Conservation (phyloP, 2,329 filamentous ascomycete species). For the Stachybotrys elegans region DNA sequence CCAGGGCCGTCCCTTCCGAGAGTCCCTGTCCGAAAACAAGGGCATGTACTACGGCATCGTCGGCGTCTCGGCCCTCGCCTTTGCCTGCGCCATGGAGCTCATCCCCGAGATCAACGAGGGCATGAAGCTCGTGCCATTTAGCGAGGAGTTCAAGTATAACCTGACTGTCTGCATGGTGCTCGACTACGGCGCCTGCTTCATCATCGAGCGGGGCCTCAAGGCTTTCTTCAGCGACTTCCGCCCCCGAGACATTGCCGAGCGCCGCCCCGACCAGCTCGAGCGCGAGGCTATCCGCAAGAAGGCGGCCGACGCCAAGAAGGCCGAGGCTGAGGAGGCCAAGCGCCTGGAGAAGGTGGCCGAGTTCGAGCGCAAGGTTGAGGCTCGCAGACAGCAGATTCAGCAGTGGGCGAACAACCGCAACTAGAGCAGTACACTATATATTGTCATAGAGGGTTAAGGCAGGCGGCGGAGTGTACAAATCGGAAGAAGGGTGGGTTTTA, state of each 20-base stretch:
- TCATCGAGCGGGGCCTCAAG: conserved; percentile 86
- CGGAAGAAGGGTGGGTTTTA: too few species aligned
- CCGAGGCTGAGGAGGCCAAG: conserved; percentile 46
- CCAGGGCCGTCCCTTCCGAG: conserved; percentile 95
- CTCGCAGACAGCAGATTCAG: conserved; percentile 42
- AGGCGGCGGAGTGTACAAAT: too few species aligned
- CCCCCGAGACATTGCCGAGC: conserved; percentile 86
- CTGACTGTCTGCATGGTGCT: conserved; percentile 81
- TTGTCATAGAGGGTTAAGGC: too few species aligned
- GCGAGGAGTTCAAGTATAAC: conserved; percentile 78
- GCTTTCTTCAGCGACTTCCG: conserved; percentile 81
- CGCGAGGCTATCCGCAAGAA: conserved; percentile 67
- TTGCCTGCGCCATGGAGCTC: conserved; percentile 91
- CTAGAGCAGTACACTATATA: too few species aligned
- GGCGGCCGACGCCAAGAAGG: conserved; percentile 45
- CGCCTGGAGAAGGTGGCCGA: conserved; percentile 50
- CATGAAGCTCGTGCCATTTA: conserved; percentile 89
- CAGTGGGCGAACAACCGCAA: too few species aligned
- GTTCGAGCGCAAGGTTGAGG: conserved; percentile 54
- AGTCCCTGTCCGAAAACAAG: conserved; percentile 90
- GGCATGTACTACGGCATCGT: conserved; percentile 98
- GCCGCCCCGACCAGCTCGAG: conserved; percentile 80
- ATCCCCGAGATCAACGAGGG: conserved; percentile 92
- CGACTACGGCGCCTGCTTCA: conserved; percentile 81
- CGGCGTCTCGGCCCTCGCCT: conserved; percentile 83